Evolutionary conservation across 257 asterid species (phyloP).

Genomic region (Gentiana straminea): DNA sequence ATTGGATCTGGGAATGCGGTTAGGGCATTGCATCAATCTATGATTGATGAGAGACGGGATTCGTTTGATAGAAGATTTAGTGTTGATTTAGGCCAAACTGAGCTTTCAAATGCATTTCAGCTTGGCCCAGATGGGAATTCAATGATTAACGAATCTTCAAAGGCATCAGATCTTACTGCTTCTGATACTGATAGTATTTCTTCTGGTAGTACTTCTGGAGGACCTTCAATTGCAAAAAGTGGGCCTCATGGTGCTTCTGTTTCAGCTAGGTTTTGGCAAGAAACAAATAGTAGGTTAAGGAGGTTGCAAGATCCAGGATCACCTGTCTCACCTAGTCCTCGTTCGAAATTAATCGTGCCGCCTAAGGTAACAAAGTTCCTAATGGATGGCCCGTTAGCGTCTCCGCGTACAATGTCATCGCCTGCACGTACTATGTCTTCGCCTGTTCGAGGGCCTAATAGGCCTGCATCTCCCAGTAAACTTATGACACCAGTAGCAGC

Average conservation of each 20-base stretch:
- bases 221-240: constrained; percentile 21
- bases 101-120: constrained; percentile 33
- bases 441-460: constrained; percentile 55
- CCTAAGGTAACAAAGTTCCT: constrained; percentile 52
- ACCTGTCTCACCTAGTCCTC: constrained; percentile 52
- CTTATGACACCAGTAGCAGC: constrained; percentile 36
- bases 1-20: constrained; percentile 48
- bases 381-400: constrained; percentile 43
- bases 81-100: constrained; percentile 52
- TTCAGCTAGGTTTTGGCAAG: constrained; percentile 94
- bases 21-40: constrained; percentile 44
- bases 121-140: constrained; percentile 34
- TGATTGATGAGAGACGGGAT: constrained; percentile 67
- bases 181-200: constrained; percentile 95
- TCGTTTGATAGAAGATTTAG: constrained; percentile 56
- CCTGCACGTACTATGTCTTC: constrained; percentile 66
- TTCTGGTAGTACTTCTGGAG: constrained; percentile 85
- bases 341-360: constrained; percentile 45
- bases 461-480: constrained; percentile 79
- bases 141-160: constrained; percentile 30
- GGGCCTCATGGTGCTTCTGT: constrained; percentile 60
- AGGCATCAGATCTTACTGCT: constrained; percentile 52
- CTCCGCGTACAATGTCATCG: constrained; percentile 63
- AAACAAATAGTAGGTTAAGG: constrained; percentile 77
- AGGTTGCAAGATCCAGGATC: constrained; percentile 89